phyloP scores from a whole-genome alignment of 2,329 filamentous ascomycete genomes.

The Chaetothyriales sp. region DNA sequence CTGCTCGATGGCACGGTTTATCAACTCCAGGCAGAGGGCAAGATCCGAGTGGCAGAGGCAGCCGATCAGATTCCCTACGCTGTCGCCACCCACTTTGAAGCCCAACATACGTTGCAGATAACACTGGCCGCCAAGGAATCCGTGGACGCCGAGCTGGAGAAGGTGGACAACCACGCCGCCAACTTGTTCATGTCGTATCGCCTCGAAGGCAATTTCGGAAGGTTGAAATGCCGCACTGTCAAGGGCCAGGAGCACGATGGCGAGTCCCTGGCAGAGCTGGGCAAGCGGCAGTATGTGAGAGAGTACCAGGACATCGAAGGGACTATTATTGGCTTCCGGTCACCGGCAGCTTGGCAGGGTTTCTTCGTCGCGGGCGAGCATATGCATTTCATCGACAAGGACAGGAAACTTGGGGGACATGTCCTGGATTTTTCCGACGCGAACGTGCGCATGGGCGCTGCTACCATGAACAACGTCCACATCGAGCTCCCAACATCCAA shows the following conservation, averaged over 20 bases:
- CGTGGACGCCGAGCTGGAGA: conserved; percentile 14
- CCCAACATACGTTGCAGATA: conserved; percentile 16
- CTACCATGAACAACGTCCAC: conserved; percentile 26
- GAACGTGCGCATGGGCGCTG: conserved; percentile 25
- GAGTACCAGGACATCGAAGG: conserved; percentile 26
- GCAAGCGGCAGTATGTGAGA: conserved; percentile 28
- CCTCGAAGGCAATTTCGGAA: conserved; percentile 18
- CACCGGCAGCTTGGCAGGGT: conserved; percentile 28
- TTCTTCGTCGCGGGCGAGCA: conserved; percentile 31
- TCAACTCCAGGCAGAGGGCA: conserved; percentile 28
- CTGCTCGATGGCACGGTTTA: conserved; percentile 30
- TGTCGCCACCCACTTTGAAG: conserved; percentile 21
- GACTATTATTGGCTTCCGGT: conserved; percentile 31
- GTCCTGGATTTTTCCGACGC: conserved; percentile 26
- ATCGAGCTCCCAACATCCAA: conserved; percentile 27
- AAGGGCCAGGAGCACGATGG: conserved; percentile 21
- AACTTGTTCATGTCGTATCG: conserved; percentile 22
- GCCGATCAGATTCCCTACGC: conserved; percentile 29
- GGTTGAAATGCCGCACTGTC: conserved; percentile 20
- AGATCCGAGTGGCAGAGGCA: conserved; percentile 22
- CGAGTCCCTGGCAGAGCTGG: conserved; percentile 23
- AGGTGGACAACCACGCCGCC: conserved; percentile 11
- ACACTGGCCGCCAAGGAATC: conserved; percentile 15
- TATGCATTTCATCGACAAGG: conserved; percentile 29
- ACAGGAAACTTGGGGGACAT: conserved; percentile 28